These are phyloP conservation scores for Magnolia sinica DNA, from an alignment of 164 flowering plant species.

Conservation along the genomic window DNA sequence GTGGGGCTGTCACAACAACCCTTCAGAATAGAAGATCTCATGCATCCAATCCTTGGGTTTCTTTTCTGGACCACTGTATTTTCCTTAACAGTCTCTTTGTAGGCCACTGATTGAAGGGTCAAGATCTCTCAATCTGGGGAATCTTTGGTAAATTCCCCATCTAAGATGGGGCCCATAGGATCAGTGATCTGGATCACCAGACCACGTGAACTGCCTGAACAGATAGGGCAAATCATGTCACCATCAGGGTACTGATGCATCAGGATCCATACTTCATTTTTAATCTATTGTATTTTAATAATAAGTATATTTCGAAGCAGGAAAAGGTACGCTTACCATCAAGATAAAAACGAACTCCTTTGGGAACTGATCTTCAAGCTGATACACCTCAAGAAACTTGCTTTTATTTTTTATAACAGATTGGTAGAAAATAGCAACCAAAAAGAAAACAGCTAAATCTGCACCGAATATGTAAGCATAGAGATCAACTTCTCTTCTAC, in stretches of 20 bases:
- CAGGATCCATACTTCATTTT: neutral
- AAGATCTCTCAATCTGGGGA: neutral
- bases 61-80: neutral
- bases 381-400: conserved; percentile 89
- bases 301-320: neutral
- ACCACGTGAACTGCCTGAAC: neutral
- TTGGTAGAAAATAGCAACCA: conserved; percentile 90
- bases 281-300: too few relatives aligned
- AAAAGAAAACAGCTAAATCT: conserved; percentile 82
- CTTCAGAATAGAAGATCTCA: neutral
- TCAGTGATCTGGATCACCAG: neutral
- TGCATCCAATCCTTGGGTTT: neutral
- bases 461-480: conserved; percentile 98
- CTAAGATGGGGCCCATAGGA: neutral
- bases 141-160: neutral
- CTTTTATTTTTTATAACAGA: conserved; percentile 80
- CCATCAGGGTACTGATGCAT: neutral
- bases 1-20: too few relatives aligned
- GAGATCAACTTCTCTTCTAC: conserved; percentile 87
- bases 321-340: conserved; percentile 49
- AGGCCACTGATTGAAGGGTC: neutral
- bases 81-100: neutral
- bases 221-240: neutral
- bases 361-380: conserved; percentile 99
- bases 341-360: conserved; percentile 80